These are phyloP conservation scores for Candida patagonica DNA, from an alignment of 805 yeast genomes.

Conservation along the genomic window DNA sequence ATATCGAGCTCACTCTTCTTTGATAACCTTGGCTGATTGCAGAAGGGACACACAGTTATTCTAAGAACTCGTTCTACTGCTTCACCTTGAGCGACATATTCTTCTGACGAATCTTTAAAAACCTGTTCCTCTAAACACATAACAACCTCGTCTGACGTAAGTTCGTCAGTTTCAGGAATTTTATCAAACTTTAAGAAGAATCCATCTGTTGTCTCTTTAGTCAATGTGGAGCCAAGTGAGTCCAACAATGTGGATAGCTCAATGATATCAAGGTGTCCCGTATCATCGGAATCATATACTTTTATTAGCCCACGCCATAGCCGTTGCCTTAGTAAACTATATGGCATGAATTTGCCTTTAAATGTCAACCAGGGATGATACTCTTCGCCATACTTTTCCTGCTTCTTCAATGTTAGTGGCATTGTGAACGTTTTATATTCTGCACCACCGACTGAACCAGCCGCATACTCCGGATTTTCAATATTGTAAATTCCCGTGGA, in stretches of 20 bases:
- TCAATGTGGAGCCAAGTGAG: constrained; percentile 45
- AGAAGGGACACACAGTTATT: constrained; percentile 71
- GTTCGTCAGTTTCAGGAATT: constrained; percentile 31
- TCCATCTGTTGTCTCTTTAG: constrained; percentile 21
- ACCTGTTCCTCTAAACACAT: constrained; percentile 39
- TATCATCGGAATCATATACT: constrained; percentile 40
- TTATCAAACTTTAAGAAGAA: constrained; percentile 26
- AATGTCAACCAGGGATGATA: constrained; percentile 49
- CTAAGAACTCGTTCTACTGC: constrained; percentile 39
- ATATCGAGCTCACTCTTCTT: constrained; percentile 54
- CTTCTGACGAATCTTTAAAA: constrained; percentile 14
- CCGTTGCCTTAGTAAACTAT: constrained; percentile 50
- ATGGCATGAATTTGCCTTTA: constrained; percentile 58
- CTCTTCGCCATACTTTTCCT: constrained; percentile 25
- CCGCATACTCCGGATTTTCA: constrained; percentile 11
- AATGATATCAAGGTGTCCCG: constrained; percentile 39
- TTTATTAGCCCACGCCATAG: constrained; percentile 61
- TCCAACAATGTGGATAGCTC: constrained; percentile 61
- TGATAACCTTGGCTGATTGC: constrained; percentile 50
- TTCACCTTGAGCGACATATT: no score
- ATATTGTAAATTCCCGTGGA: constrained; percentile 28
- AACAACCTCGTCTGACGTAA: constrained; percentile 47
- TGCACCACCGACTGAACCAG: background rate
- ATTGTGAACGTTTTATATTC: constrained; percentile 23
- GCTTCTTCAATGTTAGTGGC: constrained; percentile 28